Evolutionary conservation across 305 asterid species (phyloP).

Genomic region (Coffea humblotiana): DNA sequence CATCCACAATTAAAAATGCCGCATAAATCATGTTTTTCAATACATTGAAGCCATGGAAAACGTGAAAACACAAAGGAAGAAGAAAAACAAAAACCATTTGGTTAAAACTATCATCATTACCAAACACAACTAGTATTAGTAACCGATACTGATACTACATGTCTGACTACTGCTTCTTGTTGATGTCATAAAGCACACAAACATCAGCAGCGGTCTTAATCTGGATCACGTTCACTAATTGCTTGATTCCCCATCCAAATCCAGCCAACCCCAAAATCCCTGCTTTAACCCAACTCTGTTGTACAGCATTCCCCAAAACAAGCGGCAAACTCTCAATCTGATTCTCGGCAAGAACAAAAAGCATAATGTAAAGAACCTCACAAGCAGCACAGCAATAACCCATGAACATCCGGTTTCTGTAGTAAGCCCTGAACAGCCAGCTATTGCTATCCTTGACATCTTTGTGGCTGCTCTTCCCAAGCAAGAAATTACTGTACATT

Average conservation of each 20-base stretch:
- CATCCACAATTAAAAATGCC: neutral
- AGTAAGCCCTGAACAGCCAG: slow-evolving; percentile 64
- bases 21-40: neutral
- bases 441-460: slow-evolving; percentile 91
- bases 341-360: slow-evolving; percentile 78
- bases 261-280: slow-evolving; percentile 47
- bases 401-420: slow-evolving; percentile 83
- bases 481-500: slow-evolving; percentile 95
- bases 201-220: slow-evolving; percentile 85
- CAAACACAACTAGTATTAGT: no score
- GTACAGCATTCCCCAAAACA: slow-evolving; percentile 53
- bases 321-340: slow-evolving; percentile 49
- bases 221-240: slow-evolving; percentile 63
- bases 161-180: slow-evolving; percentile 43
- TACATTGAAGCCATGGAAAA: neutral
- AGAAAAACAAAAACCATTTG: no score
- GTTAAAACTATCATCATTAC: no score
- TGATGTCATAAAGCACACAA: slow-evolving; percentile 71
- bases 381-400: slow-evolving; percentile 92
- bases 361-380: slow-evolving; percentile 85
- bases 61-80: neutral
- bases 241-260: slow-evolving; percentile 82
- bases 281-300: slow-evolving; percentile 46
- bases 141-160: no score
- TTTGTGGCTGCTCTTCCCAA: slow-evolving; percentile 80